Percentiles rank a stretch among this genome's conserved stretches.
Evolutionary conservation across 83 land plant genomes (phyloP).

Genomic region (Picea abies): DNA sequence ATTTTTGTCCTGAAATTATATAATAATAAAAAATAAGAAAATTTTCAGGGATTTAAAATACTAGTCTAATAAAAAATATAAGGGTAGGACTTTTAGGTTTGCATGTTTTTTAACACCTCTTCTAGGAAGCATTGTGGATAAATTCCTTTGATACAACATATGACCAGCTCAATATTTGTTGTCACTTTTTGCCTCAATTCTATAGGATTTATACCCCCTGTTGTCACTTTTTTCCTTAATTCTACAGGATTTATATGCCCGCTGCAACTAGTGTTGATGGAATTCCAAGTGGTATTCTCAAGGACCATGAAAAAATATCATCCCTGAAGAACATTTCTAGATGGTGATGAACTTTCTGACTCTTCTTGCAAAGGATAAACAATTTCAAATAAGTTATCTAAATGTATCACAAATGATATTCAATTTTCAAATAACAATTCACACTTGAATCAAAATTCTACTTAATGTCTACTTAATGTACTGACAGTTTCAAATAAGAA

Average conservation of each 20-base stretch:
- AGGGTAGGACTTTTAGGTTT: not conserved
- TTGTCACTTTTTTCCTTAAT: conserved; percentile 73
- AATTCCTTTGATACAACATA: conserved; percentile 73
- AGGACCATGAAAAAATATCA: conserved; percentile 95
- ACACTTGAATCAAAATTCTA: too few species aligned
- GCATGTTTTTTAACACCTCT: conserved; percentile 44
- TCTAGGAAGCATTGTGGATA: conserved; percentile 84
- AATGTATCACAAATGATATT: too few species aligned
- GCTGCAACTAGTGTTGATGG: conserved; percentile 55
- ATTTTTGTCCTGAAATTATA: conserved; percentile 77
- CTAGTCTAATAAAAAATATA: not conserved
- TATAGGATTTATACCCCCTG: conserved; percentile 60
- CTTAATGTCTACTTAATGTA: too few species aligned
- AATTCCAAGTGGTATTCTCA: conserved; percentile 82
- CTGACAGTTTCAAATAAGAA: too few species aligned
- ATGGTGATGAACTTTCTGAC: conserved; percentile 89
- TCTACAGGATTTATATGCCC: conserved; percentile 54
- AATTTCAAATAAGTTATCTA: too few species aligned
- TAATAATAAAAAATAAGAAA: not conserved
- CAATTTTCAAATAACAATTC: too few species aligned
- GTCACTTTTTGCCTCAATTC: conserved; percentile 88
- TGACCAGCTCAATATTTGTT: conserved; percentile 88
- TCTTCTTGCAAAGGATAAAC: conserved; percentile 43
- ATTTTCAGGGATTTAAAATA: not conserved
- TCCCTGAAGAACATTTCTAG: conserved; percentile 98